Evolutionary conservation across 1,284 basidiomycete genomes (phyloP).

Genomic region (Ceratobasidium sp.): DNA sequence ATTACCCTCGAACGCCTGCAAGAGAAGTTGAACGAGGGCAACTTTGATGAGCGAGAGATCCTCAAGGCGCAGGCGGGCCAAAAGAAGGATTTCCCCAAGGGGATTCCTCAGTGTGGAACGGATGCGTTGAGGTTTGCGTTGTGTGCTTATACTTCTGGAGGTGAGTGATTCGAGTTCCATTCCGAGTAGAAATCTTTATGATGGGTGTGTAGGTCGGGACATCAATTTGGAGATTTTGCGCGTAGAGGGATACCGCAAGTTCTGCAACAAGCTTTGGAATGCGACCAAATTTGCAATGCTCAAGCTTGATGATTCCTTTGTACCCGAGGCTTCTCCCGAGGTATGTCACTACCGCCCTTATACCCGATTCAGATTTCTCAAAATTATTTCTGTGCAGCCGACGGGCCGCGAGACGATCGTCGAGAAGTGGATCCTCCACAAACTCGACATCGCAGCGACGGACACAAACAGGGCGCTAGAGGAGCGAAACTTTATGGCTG

Average conservation of each 20-base stretch:
- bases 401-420: slow-evolving; percentile 91
- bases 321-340: slow-evolving; percentile 75
- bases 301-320: slow-evolving; percentile 86
- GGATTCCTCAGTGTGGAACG: slow-evolving; percentile 98
- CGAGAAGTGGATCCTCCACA: slow-evolving; percentile 96
- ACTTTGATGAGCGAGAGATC: slow-evolving; percentile 95
- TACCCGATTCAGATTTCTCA: background rate
- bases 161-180: slow-evolving; percentile 57
- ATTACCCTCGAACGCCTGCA: slow-evolving; percentile 86
- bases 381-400: slow-evolving; percentile 62
- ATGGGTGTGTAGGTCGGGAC: slow-evolving; percentile 72
- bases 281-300: slow-evolving; percentile 99
- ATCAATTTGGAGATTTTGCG: slow-evolving; percentile 96
- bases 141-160: slow-evolving; percentile 90
- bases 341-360: slow-evolving; percentile 56
- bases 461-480: slow-evolving; percentile 82
- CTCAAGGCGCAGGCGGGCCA: slow-evolving; percentile 91
- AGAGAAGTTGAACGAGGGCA: slow-evolving; percentile 88
- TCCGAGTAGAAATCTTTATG: background rate
- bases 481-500: slow-evolving; percentile 92
- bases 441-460: slow-evolving; percentile 83
- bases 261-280: slow-evolving; percentile 99
- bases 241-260: slow-evolving; percentile 99
- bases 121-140: slow-evolving; percentile 96
- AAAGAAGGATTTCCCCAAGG: slow-evolving; percentile 99